phyloP scores from a whole-genome alignment of 108 stramenopile genomes.

The Chaetoceros tenuissimus region DNA sequence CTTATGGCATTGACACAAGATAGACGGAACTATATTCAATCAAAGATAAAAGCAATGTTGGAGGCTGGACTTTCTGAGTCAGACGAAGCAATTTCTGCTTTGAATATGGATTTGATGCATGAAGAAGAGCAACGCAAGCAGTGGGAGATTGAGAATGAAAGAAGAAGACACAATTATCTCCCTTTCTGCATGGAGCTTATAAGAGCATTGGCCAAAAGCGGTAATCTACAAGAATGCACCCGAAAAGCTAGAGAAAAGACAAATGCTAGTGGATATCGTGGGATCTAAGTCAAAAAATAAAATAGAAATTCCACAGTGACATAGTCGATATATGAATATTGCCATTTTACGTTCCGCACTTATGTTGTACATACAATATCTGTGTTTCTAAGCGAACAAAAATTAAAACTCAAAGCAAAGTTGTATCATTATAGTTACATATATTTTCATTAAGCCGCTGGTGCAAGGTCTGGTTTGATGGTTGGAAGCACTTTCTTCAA shows the following conservation, averaged over 20 bases:
- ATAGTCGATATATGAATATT: too few species aligned
- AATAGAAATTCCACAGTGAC: too few species aligned
- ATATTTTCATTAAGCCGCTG: too few species aligned
- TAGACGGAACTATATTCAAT: conserved; percentile 39
- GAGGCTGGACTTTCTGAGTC: conserved; percentile 16
- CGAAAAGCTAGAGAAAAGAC: conserved; percentile 27
- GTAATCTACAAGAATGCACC: conserved; percentile 33
- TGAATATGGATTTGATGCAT: conserved; percentile 27
- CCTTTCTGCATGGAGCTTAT: conserved; percentile 70
- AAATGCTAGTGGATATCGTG: too few species aligned
- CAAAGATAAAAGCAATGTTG: conserved; percentile 24
- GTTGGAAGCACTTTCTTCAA: too few species aligned
- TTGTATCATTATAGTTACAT: too few species aligned
- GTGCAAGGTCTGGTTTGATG: too few species aligned
- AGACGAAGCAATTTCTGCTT: conserved; percentile 18
- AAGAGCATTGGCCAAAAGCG: conserved; percentile 55
- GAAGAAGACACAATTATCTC: conserved; percentile 68
- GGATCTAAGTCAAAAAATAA: too few species aligned
- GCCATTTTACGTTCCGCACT: too few species aligned
- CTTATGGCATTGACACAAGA: conserved; percentile 86
- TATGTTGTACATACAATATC: too few species aligned
- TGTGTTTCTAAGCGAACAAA: too few species aligned
- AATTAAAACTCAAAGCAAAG: too few species aligned
- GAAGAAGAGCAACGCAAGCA: conserved; percentile 63
- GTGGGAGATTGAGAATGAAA: conserved; percentile 74